Evolutionary conservation across 2,329 filamentous ascomycete genomes (phyloP), one percentile per base, ranked within the genome.

Genomic region (Aulographum hederae): DNA sequence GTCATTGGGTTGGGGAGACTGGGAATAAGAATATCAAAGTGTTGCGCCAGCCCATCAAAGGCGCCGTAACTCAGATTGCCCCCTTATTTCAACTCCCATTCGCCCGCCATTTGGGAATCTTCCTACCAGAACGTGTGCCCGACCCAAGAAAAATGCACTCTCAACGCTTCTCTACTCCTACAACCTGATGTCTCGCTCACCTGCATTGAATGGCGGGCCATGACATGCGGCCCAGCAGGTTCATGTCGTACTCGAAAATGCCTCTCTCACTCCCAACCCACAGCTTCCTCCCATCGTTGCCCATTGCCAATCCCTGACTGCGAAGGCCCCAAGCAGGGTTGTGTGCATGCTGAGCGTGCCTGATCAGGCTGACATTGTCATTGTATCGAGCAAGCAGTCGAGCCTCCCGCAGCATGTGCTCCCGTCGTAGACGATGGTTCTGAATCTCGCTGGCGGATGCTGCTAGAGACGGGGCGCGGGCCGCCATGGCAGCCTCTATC

Each of bases 221-320:
- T 32, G 18, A 20, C 44, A 65, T 72, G 32, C 72, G 56, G 33
- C 52, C 56, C 16, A 59, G 49, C 3, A 65, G 41, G 44, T 77
- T 67, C 34, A 77, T 59, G n/a, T 60, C 63, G 39, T 73, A 65
- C 47, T 77, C 69, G 42, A 73, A 73, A 33, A 78, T 67, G 33
- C 72, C 73, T 37, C 73, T 66, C 41, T 73, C 65, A 19, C 27
- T 31, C 19, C 28, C 30, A 17, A 32, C 35, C 33, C 38, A 41
- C 17, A 42, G 23, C 18, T 27, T 36, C 18, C 33, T 27, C 12
- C 38, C 37, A 34, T 41, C 39, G 14, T 25, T 21, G 21, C 37
- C 35, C 18, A 38, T 31, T 5, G 35, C 35, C 18, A 41, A 33
- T 11, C 40, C 40, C 15, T 38, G 34, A 16, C 37, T 38, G 8